These are phyloP conservation scores for Paramyrothecium roridum DNA, from an alignment of 2,329 filamentous ascomycete genomes.

Conservation along the genomic window DNA sequence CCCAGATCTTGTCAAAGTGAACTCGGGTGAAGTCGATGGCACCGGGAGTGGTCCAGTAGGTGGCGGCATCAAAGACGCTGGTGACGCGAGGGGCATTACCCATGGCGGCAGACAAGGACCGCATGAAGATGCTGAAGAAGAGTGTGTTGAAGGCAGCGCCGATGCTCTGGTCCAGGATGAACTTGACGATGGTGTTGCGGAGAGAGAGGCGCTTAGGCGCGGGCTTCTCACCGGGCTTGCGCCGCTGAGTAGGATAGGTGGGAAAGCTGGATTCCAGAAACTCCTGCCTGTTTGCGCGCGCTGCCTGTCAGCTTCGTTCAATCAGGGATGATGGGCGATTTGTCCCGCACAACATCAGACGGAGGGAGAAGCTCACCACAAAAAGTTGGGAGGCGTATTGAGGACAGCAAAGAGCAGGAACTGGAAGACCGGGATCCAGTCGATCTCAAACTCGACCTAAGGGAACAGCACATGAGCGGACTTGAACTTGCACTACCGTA, in stretches of 20 bases:
- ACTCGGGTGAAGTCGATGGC: constrained; percentile 43
- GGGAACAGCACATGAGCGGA: not conserved
- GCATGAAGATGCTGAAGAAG: constrained; percentile 58
- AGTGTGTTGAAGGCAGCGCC: constrained; percentile 64
- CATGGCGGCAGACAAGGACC: constrained; percentile 52
- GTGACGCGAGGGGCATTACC: constrained; percentile 32
- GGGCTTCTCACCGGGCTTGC: constrained; percentile 13
- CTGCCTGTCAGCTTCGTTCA: not conserved
- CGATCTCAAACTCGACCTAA: constrained; percentile 59
- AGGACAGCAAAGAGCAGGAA: constrained; percentile 73
- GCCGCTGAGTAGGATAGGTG: constrained; percentile 47
- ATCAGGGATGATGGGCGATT: no score
- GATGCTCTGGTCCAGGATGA: constrained; percentile 65
- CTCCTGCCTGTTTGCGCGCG: constrained; percentile 54
- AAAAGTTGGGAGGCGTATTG: constrained; percentile 76
- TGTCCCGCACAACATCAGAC: no score
- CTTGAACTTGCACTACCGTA: not conserved
- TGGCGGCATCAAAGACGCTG: constrained; percentile 28
- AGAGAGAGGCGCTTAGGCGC: constrained; percentile 48
- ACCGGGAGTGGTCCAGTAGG: constrained; percentile 32
- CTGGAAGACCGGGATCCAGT: constrained; percentile 67
- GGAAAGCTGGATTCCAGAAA: constrained; percentile 75
- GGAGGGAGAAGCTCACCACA: constrained; percentile 62
- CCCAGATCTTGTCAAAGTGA: constrained; percentile 40
- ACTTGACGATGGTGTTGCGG: constrained; percentile 64